These are phyloP conservation scores for Laburnicola sp. DNA, from an alignment of 2,329 filamentous ascomycete species.

Conservation along the genomic window DNA sequence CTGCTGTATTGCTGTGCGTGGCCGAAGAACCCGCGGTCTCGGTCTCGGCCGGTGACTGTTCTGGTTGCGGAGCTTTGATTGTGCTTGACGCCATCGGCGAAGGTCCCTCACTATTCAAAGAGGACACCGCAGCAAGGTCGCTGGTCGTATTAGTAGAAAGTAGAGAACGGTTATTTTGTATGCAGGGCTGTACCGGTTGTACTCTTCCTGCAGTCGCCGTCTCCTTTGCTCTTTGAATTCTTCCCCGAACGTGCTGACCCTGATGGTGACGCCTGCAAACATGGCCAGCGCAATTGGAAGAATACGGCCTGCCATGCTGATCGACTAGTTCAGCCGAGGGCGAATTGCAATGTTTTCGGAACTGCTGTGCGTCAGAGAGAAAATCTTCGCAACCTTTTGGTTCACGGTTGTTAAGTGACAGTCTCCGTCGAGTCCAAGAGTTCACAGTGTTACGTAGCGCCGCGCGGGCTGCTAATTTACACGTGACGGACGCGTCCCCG, in stretches of 20 bases:
- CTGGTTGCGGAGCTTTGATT: conserved; percentile 13
- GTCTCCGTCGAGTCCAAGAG: no score
- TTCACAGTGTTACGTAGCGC: no score
- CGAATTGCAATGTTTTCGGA: no score
- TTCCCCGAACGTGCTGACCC: conserved; percentile 38
- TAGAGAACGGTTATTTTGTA: neutral
- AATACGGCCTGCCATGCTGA: conserved; percentile 37
- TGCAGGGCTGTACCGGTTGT: conserved; percentile 31
- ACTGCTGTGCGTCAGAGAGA: no score
- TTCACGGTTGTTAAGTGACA: no score
- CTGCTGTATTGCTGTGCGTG: no score
- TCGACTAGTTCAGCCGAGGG: neutral
- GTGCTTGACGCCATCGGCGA: conserved; percentile 20
- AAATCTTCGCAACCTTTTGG: no score
- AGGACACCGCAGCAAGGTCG: conserved; percentile 29
- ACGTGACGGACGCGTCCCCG: conserved; percentile 20
- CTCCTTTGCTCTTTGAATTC: conserved; percentile 40
- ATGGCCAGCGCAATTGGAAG: conserved; percentile 38
- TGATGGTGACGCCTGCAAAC: conserved; percentile 38
- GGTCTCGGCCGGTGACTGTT: conserved; percentile 13
- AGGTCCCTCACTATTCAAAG: conserved; percentile 20
- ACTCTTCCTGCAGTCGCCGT: conserved; percentile 39
- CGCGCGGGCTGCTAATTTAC: neutral
- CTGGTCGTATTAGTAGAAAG: conserved; percentile 23
- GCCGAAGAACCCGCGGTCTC: conserved; percentile 11